Conservation (phyloP, 1,284 basidiomycete species). For the Heterobasidion irregulare region DNA sequence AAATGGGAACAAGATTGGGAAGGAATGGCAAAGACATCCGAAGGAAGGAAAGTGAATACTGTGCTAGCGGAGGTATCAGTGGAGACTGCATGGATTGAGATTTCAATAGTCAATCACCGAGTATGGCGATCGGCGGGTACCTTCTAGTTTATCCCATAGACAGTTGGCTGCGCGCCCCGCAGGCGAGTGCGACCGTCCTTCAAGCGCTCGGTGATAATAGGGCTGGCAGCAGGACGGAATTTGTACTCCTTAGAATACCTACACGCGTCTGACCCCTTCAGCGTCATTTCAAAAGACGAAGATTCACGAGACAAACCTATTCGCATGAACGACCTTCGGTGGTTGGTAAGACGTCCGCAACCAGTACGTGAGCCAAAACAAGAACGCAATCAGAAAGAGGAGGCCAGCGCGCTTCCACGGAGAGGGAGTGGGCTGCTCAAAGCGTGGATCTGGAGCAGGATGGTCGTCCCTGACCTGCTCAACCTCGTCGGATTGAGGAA, state of each 20-base stretch:
- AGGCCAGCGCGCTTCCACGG: conserved; percentile 39
- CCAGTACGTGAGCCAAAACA: conserved; percentile 35
- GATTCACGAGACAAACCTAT: conserved; percentile 27
- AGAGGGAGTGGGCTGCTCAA: conserved; percentile 35
- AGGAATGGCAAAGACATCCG: too few species aligned
- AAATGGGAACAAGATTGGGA: too few species aligned
- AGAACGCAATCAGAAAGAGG: conserved; percentile 28
- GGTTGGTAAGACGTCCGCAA: conserved; percentile 21
- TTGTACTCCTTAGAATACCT: conserved; percentile 62
- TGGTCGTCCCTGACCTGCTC: conserved; percentile 1
- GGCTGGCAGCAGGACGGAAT: conserved; percentile 59
- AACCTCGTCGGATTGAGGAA: conserved; percentile 3
- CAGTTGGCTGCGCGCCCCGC: conserved; percentile 39
- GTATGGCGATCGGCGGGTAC: too few species aligned
- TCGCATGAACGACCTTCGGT: conserved; percentile 37
- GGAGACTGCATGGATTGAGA: too few species aligned
- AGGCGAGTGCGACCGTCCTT: conserved; percentile 48
- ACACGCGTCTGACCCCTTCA: neutral
- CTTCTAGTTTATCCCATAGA: too few species aligned
- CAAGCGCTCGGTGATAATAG: conserved; percentile 54
- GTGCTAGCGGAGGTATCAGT: too few species aligned
- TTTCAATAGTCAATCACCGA: too few species aligned
- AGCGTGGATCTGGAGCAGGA: conserved; percentile 28
- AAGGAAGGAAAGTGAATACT: too few species aligned
- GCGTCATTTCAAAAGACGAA: neutral